These are phyloP conservation scores for Onygenales sp. DNA, from an alignment of 2,329 filamentous ascomycete genomes.

Conservation along the genomic window DNA sequence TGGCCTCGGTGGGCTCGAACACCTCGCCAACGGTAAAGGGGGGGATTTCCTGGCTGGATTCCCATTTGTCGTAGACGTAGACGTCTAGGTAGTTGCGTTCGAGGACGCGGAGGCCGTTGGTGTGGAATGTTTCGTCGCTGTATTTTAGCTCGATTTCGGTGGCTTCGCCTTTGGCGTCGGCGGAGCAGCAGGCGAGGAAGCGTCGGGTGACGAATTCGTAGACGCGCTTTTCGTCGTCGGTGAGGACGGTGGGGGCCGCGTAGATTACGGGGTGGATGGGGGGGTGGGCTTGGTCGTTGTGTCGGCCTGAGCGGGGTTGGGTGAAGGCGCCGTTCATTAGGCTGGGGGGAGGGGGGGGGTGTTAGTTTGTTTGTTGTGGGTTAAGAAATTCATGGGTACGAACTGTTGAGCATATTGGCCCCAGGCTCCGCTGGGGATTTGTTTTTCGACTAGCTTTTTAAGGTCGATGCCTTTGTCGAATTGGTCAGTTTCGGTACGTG, in stretches of 20 bases:
- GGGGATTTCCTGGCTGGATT: conserved; percentile 72
- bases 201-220: conserved; percentile 90
- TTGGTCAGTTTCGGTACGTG: conserved; percentile 91
- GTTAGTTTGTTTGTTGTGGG: neutral
- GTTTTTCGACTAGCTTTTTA: conserved; percentile 68
- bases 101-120: conserved; percentile 74
- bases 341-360: conserved; percentile 17
- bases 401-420: conserved; percentile 65
- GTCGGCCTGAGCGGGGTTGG: conserved; percentile 68
- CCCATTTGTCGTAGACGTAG: conserved; percentile 95
- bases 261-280: conserved; percentile 95
- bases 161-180: conserved; percentile 78
- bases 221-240: conserved; percentile 60
- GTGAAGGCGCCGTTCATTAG: conserved; percentile 69
- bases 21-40: conserved; percentile 67
- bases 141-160: conserved; percentile 80
- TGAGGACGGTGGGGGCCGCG: conserved; percentile 52
- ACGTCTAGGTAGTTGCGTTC: conserved; percentile 92
- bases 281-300: conserved; percentile 95
- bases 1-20: conserved; percentile 81
- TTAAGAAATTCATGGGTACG: conserved; percentile 4
- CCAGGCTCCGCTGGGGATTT: conserved; percentile 68
- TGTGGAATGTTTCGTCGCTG: conserved; percentile 70
- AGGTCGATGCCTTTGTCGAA: conserved; percentile 89
- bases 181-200: conserved; percentile 91